Evolutionary conservation across 805 yeast genomes (phyloP).

Genomic region (Saccharomyces mikatae): DNA sequence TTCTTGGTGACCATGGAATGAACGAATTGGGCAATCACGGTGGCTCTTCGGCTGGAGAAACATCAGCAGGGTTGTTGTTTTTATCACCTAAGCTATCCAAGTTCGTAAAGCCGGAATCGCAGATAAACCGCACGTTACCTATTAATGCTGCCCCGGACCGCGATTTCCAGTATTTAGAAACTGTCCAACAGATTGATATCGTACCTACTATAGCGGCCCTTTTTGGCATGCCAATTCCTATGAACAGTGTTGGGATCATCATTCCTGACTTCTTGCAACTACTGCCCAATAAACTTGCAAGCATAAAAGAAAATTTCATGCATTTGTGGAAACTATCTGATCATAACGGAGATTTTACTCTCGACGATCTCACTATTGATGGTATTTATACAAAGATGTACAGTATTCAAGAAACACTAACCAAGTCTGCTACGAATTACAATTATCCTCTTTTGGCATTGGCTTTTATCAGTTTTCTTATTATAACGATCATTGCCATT

Average conservation of each 20-base stretch:
- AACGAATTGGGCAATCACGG: constrained; percentile 94
- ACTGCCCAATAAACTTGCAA: constrained; percentile 35
- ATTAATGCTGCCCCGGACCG: constrained; percentile 30
- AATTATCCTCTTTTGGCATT: constrained; percentile 41
- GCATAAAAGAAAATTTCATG: constrained; percentile 43
- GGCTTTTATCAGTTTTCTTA: constrained; percentile 19
- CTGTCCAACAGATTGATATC: constrained; percentile 78
- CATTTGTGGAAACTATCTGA: constrained; percentile 39
- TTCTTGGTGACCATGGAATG: constrained; percentile 95
- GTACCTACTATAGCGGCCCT: constrained; percentile 83
- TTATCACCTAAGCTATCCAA: constrained; percentile 51
- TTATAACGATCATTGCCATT: constrained; percentile 8
- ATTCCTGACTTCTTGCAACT: constrained; percentile 49
- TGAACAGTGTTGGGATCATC: constrained; percentile 73
- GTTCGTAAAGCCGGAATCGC: constrained; percentile 13
- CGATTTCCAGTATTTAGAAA: constrained; percentile 46
- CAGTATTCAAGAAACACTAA: constrained; percentile 42
- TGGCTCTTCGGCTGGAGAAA: constrained; percentile 88
- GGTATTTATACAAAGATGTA: constrained; percentile 33
- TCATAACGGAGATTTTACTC: constrained; percentile 2
- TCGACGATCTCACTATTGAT: constrained; percentile 8
- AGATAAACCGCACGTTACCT: constrained; percentile 12
- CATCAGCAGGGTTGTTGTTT: constrained; percentile 73
- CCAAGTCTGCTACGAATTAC: constrained; percentile 66
- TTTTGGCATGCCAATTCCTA: constrained; percentile 84